A percentile compares a stretch with the other conserved stretches of the same genome.
These are phyloP conservation scores for Phytopythium helicoides DNA, from an alignment of 352 stramenopile species.

Conservation along the genomic window DNA sequence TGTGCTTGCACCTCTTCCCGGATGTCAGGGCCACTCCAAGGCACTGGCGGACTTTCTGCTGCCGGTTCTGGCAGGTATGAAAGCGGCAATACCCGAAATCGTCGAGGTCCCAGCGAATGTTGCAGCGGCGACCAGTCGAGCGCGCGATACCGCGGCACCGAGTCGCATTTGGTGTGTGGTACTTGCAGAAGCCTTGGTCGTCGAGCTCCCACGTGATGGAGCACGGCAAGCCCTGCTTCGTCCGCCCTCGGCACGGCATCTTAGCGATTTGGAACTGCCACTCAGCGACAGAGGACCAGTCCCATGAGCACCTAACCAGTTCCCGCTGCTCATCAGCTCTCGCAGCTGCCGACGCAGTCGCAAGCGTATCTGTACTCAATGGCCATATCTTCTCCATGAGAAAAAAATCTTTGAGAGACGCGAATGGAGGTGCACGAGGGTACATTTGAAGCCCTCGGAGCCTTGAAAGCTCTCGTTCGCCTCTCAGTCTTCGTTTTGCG, in stretches of 20 bases:
- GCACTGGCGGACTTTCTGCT: not conserved
- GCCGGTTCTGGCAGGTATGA: slow-evolving; percentile 10
- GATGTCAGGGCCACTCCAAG: not conserved
- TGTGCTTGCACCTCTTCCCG: slow-evolving; percentile 15
- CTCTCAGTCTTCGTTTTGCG: no score
- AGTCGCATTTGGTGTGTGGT: slow-evolving; percentile 12
- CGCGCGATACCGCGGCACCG: slow-evolving; percentile 22
- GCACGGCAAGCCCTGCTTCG: slow-evolving; percentile 16
- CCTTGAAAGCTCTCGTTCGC: no score
- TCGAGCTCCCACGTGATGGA: slow-evolving; percentile 13
- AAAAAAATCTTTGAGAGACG: no score
- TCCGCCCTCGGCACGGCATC: not conserved
- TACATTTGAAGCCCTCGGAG: no score
- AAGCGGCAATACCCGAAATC: slow-evolving; percentile 21
- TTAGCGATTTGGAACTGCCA: not conserved
- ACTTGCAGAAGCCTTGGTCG: slow-evolving; percentile 22
- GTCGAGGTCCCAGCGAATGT: slow-evolving; percentile 21
- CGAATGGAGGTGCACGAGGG: no score
- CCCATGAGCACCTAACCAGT: no score
- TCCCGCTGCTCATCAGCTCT: no score
- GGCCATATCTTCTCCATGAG: no score
- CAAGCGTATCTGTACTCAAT: no score
- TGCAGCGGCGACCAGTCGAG: slow-evolving; percentile 17
- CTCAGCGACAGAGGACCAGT: no score
- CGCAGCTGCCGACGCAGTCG: no score